Base-by-base conservation (phyloP, 805 yeast genomes). In the Metschnikowia drakensbergensis region DNA sequence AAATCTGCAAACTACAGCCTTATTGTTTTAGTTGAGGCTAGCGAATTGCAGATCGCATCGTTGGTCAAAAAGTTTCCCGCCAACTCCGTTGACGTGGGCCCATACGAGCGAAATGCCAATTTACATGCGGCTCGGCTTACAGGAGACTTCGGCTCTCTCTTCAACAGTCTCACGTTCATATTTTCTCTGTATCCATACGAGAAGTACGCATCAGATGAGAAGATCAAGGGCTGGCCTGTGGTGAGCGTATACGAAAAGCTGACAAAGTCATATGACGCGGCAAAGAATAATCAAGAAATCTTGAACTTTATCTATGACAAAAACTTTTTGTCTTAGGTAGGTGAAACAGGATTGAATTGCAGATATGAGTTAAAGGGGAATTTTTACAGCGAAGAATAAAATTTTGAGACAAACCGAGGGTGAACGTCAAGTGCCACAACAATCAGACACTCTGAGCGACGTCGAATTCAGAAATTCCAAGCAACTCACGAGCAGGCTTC, bases 1-100 rank as follows among this genome's bases (percentile, higher is more conserved):
- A 69, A 68, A 45, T 65, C 70, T 2, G 44, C 56, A 29, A 68
- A 67, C 48, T 69, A 68, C 51, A 39, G 42, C 22, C 27, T 61
- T 5, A 47, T 42, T 25, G 51, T 50, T 6, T 42, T 54, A 26
- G 36, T 54, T 5, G 58, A 56, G 42, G 48, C 47, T 5, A 44
- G 35, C 5, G 50, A 45, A n/a, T 33, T 42, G 45, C 42, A 47
- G 17, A 34, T 47, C 10, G 37, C 10, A 29, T 36, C 27, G 6
- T 32, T 47, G 25, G n/a, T 29, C 26, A 37, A 38, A 9, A 44
- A 28, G 30, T 47, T 46, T 13, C 41, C 51, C 5, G 38, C 31
- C 8, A 36, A 31, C 5, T 23, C 44, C 7, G 42, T 47, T 3
- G 59, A 56, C 25, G 30, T 37, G 25, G 43, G 49, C 25, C 43